Evolutionary conservation across 2,329 filamentous ascomycete species (phyloP).

Genomic region (Aspergillus transmontanensis): DNA sequence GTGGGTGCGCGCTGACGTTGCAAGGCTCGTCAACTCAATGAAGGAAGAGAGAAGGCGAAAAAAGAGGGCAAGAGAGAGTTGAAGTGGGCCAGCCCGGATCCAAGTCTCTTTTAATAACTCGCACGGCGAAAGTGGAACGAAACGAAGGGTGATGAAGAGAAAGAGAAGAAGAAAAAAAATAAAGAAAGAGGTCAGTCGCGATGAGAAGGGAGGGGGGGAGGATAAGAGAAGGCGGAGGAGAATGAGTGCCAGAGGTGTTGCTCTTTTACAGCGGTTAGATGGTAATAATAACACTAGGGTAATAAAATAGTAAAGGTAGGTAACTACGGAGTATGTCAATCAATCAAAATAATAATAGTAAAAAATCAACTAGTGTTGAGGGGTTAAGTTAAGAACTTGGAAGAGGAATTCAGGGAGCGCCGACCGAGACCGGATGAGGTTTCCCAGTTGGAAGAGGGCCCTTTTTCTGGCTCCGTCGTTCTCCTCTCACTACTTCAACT

Average conservation of each 20-base stretch:
- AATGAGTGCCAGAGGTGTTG: constrained; percentile 25
- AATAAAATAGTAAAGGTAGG: constrained; percentile 10
- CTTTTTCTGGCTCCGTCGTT: constrained; percentile 2
- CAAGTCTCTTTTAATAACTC: constrained; percentile 34
- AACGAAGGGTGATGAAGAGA: constrained; percentile 23
- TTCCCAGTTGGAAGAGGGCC: constrained; percentile 9
- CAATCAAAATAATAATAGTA: constrained; percentile 20
- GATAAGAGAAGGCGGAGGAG: constrained; percentile 28
- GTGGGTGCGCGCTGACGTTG: constrained; percentile 26
- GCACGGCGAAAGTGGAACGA: constrained; percentile 37
- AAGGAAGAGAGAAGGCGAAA: constrained; percentile 22
- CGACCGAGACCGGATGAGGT: constrained; percentile 22
- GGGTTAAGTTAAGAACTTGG: constrained; percentile 16
- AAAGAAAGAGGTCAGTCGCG: constrained; percentile 19
- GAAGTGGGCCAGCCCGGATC: constrained; percentile 41
- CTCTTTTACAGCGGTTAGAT: constrained; percentile 22
- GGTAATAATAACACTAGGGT: constrained; percentile 9
- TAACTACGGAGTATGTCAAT: constrained; percentile 4
- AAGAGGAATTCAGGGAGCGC: constrained; percentile 26
- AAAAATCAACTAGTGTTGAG: constrained; percentile 11
- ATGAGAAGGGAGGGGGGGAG: constrained; percentile 18
- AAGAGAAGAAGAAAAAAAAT: constrained; percentile 16
- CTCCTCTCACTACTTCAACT: constrained; percentile 4
- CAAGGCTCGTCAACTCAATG: constrained; percentile 21
- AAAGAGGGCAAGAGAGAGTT: constrained; percentile 33